A percentile compares a stretch with the other conserved stretches of the same genome.
These are phyloP conservation scores for Oryza punctata DNA, from an alignment of 176 grass and related monocot genomes.

Conservation along the genomic window DNA sequence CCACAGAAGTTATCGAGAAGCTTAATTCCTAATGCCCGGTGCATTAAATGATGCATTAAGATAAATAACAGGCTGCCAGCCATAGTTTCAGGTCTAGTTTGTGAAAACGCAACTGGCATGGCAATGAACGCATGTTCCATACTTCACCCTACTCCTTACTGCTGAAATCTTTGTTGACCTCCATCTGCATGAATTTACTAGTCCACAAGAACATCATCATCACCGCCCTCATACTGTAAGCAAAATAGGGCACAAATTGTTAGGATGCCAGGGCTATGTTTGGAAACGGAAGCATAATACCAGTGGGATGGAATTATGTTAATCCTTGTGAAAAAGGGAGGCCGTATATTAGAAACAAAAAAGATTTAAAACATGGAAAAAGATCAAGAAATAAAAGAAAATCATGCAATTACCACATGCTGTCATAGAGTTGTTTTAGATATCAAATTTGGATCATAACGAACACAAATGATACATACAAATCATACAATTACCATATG, in stretches of 20 bases:
- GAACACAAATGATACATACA: background rate
- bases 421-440: background rate
- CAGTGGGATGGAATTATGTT: background rate
- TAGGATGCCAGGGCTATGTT: background rate
- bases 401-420: background rate
- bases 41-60: background rate
- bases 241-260: conserved; percentile 4
- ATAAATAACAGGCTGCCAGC: background rate
- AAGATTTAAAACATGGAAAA: conserved; percentile 3
- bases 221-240: conserved; percentile 60
- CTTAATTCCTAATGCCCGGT: background rate
- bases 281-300: background rate
- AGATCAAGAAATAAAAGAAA: background rate
- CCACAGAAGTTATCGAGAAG: background rate
- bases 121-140: background rate
- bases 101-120: background rate
- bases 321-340: background rate
- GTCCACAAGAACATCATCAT: conserved; percentile 57
- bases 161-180: conserved; percentile 36
- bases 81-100: background rate
- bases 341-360: background rate
- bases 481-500: background rate
- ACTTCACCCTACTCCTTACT: conserved; percentile 22
- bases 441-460: background rate
- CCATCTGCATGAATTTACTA: conserved; percentile 10